Evolutionary conservation across 768 basidiomycete genomes (phyloP).

Genomic region (Macrolepiota dolichaula): DNA sequence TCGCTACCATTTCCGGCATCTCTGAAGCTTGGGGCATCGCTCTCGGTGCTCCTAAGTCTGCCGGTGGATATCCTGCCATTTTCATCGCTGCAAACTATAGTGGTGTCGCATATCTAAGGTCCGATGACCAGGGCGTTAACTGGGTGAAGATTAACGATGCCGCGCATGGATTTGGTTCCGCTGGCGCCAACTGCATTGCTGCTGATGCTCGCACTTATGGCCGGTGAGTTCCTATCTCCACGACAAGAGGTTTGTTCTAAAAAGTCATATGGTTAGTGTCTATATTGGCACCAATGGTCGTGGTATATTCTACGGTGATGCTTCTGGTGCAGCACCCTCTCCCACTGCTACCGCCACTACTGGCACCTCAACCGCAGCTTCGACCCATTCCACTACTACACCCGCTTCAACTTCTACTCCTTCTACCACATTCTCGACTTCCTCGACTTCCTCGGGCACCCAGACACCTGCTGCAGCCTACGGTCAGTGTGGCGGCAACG

Average conservation of each 20-base stretch:
- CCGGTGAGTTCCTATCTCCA: constrained; percentile 32
- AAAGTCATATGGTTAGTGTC: constrained; percentile 29
- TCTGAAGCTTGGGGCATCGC: constrained; percentile 55
- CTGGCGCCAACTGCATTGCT: constrained; percentile 40
- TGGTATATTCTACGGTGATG: constrained; percentile 52
- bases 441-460: constrained; percentile 24
- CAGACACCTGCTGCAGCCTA: constrained; percentile 25
- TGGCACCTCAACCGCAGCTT: constrained; percentile 13
- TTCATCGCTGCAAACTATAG: constrained; percentile 53
- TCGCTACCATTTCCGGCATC: constrained; percentile 44
- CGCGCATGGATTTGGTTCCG: constrained; percentile 54
- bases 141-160: constrained; percentile 62
- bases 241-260: not conserved
- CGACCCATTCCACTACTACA: constrained; percentile 15
- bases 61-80: constrained; percentile 50
- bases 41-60: constrained; percentile 46
- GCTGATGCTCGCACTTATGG: constrained; percentile 54
- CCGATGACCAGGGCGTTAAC: constrained; percentile 50
- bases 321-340: constrained; percentile 24
- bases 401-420: constrained; percentile 15
- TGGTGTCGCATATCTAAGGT: constrained; percentile 50
- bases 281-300: constrained; percentile 63
- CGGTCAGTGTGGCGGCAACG: constrained; percentile 41
- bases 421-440: constrained; percentile 20
- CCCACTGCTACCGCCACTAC: constrained; percentile 24